Percentiles rank a stretch among this genome's conserved stretches.
Evolutionary conservation across 768 basidiomycete species (phyloP).

Genomic region (Boletus subcaerulescens): DNA sequence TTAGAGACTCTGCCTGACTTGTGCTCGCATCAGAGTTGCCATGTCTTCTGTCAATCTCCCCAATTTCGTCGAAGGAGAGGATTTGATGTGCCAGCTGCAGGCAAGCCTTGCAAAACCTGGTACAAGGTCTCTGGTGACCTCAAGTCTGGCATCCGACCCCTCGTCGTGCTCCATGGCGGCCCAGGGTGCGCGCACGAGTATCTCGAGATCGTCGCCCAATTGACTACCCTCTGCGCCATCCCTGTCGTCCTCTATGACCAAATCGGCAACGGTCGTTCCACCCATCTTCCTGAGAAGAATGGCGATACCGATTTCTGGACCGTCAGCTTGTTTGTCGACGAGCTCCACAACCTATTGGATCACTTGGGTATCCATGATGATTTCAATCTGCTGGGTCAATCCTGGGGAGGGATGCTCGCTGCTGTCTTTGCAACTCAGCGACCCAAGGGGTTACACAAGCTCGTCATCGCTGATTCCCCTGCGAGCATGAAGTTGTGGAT

Average conservation of each 20-base stretch:
- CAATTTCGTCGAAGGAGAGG: constrained; percentile 30
- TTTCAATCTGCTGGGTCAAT: constrained; percentile 43
- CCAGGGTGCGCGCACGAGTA: constrained; percentile 47
- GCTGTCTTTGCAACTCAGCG: constrained; percentile 32
- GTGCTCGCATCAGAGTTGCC: not conserved
- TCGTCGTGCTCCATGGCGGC: constrained; percentile 54
- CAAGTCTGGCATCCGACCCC: constrained; percentile 34
- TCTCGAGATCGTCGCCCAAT: constrained; percentile 38
- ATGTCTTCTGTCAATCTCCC: constrained; percentile 30
- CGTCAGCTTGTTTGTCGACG: constrained; percentile 46
- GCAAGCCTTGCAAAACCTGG: constrained; percentile 43
- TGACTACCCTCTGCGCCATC: constrained; percentile 35
- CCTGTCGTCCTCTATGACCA: constrained; percentile 59
- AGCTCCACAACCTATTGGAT: constrained; percentile 45
- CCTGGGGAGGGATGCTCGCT: constrained; percentile 47
- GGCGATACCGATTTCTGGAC: constrained; percentile 47
- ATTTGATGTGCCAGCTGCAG: constrained; percentile 26
- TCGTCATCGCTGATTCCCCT: constrained; percentile 46
- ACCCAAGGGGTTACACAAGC: constrained; percentile 44
- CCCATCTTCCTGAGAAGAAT: constrained; percentile 49
- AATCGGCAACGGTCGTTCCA: constrained; percentile 52
- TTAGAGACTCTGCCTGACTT: not conserved
- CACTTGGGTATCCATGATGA: constrained; percentile 44
- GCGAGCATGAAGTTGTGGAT: constrained; percentile 46
- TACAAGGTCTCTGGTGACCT: constrained; percentile 50